phyloP scores from a whole-genome alignment of 2,329 filamentous ascomycete species.

The Hansfordia pulvinata region DNA sequence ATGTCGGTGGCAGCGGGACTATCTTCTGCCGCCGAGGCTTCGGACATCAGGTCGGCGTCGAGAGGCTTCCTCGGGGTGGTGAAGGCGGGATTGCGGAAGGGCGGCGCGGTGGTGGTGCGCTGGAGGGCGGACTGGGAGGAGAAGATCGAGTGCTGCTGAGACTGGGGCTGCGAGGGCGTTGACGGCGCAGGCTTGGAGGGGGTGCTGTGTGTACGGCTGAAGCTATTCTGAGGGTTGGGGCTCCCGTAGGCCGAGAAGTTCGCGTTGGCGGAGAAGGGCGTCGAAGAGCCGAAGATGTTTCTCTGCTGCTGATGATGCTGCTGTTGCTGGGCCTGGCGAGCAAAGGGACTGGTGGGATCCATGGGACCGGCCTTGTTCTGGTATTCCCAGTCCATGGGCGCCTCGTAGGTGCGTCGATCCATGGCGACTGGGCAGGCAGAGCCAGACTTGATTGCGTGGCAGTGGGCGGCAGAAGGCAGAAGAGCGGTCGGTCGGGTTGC shows the following conservation, averaged over 20 bases:
- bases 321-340: slow-evolving; percentile 27
- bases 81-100: slow-evolving; percentile 51
- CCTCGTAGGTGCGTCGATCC: slow-evolving; percentile 42
- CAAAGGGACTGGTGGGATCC: slow-evolving; percentile 49
- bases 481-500: no score
- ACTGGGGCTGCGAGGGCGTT: slow-evolving; percentile 16
- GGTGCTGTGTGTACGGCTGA: slow-evolving; percentile 15
- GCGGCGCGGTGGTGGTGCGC: slow-evolving; percentile 28
- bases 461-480: no score
- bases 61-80: slow-evolving; percentile 46
- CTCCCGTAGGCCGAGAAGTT: slow-evolving; percentile 19
- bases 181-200: slow-evolving; percentile 23
- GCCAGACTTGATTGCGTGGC: no score
- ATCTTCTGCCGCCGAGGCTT: slow-evolving; percentile 43
- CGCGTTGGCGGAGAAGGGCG: slow-evolving; percentile 24
- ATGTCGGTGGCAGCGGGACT: slow-evolving; percentile 45
- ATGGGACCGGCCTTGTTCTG: slow-evolving; percentile 40
- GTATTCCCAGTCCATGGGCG: slow-evolving; percentile 56
- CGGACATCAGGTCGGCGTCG: slow-evolving; percentile 38
- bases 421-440: slow-evolving; percentile 17
- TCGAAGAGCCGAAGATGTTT: slow-evolving; percentile 3
- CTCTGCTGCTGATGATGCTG: slow-evolving; percentile 1
- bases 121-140: slow-evolving; percentile 22
- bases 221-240: slow-evolving; percentile 11
- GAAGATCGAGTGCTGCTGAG: slow-evolving; percentile 27